Conservation (phyloP, 139 green algal genomes). For the Trebouxia sp. region DNA sequence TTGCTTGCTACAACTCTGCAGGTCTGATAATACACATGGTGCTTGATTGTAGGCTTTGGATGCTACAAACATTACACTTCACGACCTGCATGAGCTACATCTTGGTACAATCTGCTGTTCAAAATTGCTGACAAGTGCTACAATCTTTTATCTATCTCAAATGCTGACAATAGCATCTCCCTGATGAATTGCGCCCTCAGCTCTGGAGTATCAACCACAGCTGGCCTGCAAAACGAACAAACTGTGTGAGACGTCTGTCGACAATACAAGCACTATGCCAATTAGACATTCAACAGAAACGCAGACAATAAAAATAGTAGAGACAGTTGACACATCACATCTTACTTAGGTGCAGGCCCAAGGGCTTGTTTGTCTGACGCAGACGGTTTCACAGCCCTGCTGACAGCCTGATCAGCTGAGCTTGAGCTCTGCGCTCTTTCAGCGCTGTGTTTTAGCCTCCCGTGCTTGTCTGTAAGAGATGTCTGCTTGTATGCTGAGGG, state of each 20-base stretch:
- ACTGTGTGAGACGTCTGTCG: neutral
- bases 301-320: too few relatives aligned
- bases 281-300: too few relatives aligned
- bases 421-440: neutral
- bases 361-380: neutral
- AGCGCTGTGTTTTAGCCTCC: slow-evolving; percentile 13
- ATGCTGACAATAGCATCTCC: slow-evolving; percentile 17
- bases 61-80: too few relatives aligned
- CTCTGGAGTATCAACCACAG: slow-evolving; percentile 12
- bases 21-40: too few relatives aligned
- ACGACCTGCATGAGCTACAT: too few relatives aligned
- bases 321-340: too few relatives aligned
- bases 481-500: slow-evolving; percentile 11
- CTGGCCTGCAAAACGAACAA: neutral
- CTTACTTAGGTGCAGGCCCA: too few relatives aligned
- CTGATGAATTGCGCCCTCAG: neutral
- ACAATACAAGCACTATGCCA: neutral
- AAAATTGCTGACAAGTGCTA: too few relatives aligned
- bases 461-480: slow-evolving; percentile 16
- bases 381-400: neutral
- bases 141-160: slow-evolving; percentile 4
- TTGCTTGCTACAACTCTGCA: too few relatives aligned
- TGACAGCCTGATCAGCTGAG: neutral
- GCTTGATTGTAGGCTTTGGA: too few relatives aligned
- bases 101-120: neutral